Conservation (phyloP, 306 rosid genomes). For the Oemleria cerasiformis region DNA sequence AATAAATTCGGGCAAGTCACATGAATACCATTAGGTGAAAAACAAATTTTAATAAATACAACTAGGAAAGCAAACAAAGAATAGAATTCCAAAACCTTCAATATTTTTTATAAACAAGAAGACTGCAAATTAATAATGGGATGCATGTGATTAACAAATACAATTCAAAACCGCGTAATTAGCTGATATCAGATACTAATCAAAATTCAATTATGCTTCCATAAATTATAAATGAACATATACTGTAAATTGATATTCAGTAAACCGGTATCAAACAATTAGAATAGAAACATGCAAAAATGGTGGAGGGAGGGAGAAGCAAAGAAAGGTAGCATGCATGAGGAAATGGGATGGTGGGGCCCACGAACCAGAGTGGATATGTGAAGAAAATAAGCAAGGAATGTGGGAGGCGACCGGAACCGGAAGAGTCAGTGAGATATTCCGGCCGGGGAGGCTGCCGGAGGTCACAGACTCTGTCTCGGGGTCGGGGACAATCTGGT, state of each 20-base stretch:
- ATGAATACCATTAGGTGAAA: background rate
- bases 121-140: background rate
- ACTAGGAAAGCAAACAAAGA: slow-evolving; percentile 15
- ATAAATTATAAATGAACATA: background rate
- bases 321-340: background rate
- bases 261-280: background rate
- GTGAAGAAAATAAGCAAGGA: background rate
- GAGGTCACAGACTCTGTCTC: slow-evolving; percentile 9
- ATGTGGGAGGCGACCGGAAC: slow-evolving; percentile 12
- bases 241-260: background rate
- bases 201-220: background rate
- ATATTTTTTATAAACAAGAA: background rate
- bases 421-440: slow-evolving; percentile 17
- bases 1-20: background rate
- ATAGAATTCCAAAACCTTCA: background rate
- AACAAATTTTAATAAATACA: background rate
- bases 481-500: background rate
- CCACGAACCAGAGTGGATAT: background rate
- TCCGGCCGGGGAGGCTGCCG: slow-evolving; percentile 27
- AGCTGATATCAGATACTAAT: background rate
- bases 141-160: slow-evolving; percentile 17
- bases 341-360: background rate
- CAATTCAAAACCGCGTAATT: background rate
- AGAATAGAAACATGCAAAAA: background rate
- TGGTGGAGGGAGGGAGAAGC: background rate